Conservation (phyloP, 495 filamentous ascomycete genomes). For the Neurospora intermedia region DNA sequence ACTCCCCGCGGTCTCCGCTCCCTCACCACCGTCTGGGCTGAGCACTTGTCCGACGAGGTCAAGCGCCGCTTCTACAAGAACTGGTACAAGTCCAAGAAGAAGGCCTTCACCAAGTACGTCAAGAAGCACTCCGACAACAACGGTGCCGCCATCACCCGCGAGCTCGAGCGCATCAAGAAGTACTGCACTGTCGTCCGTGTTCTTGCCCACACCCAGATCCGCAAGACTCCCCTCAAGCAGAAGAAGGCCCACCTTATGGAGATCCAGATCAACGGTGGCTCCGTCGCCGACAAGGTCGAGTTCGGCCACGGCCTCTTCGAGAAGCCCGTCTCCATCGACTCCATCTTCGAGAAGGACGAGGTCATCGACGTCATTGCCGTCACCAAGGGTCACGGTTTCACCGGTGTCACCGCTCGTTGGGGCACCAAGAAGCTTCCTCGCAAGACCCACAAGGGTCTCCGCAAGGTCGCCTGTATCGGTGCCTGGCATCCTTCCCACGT, state of each 20-base stretch:
- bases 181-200: conserved; percentile 99
- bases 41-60: conserved; percentile 96
- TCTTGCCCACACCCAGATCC: conserved; percentile 98
- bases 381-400: conserved; percentile 98
- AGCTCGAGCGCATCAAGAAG: conserved; percentile 99
- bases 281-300: conserved; percentile 88
- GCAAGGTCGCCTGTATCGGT: conserved; percentile 99
- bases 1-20: conserved; percentile 99
- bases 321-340: conserved; percentile 87
- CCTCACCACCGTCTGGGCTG: conserved; percentile 98
- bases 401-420: conserved; percentile 96
- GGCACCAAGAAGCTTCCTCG: conserved; percentile 99
- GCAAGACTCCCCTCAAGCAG: conserved; percentile 98
- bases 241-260: conserved; percentile 99
- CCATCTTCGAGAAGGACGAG: conserved; percentile 99
- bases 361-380: conserved; percentile 99
- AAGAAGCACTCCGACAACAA: conserved; percentile 95
- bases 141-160: conserved; percentile 82
- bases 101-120: conserved; percentile 99
- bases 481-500: conserved; percentile 99
- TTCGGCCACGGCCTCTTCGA: conserved; percentile 93
- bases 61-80: conserved; percentile 99
- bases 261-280: conserved; percentile 98
- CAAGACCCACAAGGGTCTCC: conserved; percentile 99
- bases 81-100: conserved; percentile 99